These are phyloP conservation scores for Phoma sp. DNA, from an alignment of 2,329 filamentous ascomycete species.

Conservation along the genomic window DNA sequence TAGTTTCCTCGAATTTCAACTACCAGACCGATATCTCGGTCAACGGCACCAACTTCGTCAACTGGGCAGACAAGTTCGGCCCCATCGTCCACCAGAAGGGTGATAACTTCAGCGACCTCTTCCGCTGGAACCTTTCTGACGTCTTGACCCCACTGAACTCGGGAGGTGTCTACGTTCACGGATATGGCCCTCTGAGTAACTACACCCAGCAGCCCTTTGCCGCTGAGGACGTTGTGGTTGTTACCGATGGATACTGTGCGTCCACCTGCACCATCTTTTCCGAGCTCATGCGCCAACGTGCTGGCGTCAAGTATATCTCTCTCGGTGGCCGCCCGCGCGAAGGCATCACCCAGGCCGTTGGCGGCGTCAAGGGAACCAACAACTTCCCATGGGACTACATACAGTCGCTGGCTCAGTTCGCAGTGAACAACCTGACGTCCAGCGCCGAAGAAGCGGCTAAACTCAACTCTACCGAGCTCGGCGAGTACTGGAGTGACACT, in stretches of 20 bases:
- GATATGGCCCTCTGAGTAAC: slow-evolving; percentile 46
- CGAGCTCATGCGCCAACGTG: slow-evolving; percentile 60
- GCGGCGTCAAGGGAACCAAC: slow-evolving; percentile 68
- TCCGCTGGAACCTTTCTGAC: slow-evolving; percentile 59
- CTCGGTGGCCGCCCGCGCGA: slow-evolving; percentile 65
- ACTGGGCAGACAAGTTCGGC: slow-evolving; percentile 56
- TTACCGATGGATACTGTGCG: slow-evolving; percentile 61
- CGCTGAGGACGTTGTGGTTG: slow-evolving; percentile 63
- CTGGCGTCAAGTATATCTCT: slow-evolving; percentile 62
- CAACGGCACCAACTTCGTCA: slow-evolving; percentile 57
- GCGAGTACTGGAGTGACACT: slow-evolving; percentile 39
- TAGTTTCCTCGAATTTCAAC: slow-evolving; percentile 54
- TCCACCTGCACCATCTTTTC: slow-evolving; percentile 67
- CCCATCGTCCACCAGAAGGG: slow-evolving; percentile 49
- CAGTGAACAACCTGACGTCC: slow-evolving; percentile 29
- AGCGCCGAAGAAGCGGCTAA: slow-evolving; percentile 33
- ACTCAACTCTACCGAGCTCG: slow-evolving; percentile 41
- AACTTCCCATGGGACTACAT: slow-evolving; percentile 42
- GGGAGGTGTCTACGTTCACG: slow-evolving; percentile 44
- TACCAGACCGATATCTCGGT: slow-evolving; percentile 55
- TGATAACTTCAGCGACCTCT: slow-evolving; percentile 64
- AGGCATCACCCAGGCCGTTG: slow-evolving; percentile 61
- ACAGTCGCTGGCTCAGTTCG: slow-evolving; percentile 32
- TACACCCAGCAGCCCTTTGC: slow-evolving; percentile 61
- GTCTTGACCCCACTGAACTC: slow-evolving; percentile 46